A percentile compares a stretch with the other conserved stretches of the same genome.
Conservation (phyloP, 176 grass and related monocot genomes). For the Eragrostis nindensis region DNA sequence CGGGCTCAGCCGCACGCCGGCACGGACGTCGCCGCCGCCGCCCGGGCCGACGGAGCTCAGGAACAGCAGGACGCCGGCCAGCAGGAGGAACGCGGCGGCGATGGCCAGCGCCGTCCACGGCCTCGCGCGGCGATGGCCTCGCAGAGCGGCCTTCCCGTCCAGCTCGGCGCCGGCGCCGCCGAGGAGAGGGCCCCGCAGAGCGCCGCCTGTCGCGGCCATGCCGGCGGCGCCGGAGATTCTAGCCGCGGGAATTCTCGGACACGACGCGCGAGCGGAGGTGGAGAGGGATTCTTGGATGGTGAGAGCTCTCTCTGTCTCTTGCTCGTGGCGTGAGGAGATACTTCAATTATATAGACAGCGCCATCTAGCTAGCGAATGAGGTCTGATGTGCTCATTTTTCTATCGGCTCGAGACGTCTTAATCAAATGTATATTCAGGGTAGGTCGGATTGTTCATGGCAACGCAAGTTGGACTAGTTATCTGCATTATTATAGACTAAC, state of each 20-base stretch:
- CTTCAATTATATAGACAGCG: conserved; percentile 1
- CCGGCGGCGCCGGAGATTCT: neutral
- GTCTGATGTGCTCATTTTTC: too few relatives aligned
- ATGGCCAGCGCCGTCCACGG: conserved; percentile 40
- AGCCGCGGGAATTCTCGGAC: neutral
- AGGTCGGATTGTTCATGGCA: neutral
- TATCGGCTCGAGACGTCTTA: neutral
- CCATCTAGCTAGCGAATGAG: neutral
- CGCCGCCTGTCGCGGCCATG: conserved; percentile 37
- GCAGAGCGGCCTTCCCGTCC: neutral
- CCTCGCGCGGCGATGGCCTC: conserved; percentile 15
- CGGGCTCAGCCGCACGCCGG: conserved; percentile 17
- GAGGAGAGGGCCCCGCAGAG: conserved; percentile 44
- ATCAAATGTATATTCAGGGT: neutral
- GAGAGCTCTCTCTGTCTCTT: neutral
- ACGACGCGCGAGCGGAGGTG: neutral
- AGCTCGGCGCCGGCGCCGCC: neutral
- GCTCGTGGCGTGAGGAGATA: neutral
- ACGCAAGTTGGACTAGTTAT: neutral
- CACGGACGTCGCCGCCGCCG: conserved; percentile 32
- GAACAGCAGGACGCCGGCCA: conserved; percentile 37
- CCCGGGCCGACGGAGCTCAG: conserved; percentile 19
- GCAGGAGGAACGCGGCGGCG: conserved; percentile 38
- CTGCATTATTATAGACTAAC: neutral
- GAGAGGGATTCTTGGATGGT: conserved; percentile 25